Percentiles rank a stretch among this genome's conserved stretches.
These are phyloP conservation scores for Nemania sp. DNA, from an alignment of 2,329 filamentous ascomycete species.

Conservation along the genomic window DNA sequence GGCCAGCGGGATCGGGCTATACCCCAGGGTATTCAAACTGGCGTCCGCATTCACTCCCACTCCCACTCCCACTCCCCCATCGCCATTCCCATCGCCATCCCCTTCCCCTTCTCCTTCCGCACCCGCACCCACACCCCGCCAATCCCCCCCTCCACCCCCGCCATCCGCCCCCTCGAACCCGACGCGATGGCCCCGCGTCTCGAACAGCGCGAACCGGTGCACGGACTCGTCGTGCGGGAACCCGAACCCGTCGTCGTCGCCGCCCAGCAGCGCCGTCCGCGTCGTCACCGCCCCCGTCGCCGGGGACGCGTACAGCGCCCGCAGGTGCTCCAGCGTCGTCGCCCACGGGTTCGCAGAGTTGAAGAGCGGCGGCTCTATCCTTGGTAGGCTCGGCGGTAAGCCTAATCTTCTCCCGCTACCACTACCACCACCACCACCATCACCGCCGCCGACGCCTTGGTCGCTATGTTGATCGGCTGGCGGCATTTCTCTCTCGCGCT, in stretches of 20 bases:
- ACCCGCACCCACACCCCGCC: not conserved
- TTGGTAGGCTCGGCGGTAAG: constrained; percentile 56
- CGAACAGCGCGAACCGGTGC: constrained; percentile 72
- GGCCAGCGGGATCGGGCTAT: constrained; percentile 66
- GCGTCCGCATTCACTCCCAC: constrained; percentile 38
- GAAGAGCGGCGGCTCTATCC: constrained; percentile 67
- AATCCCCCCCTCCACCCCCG: too few relatives aligned
- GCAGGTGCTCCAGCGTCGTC: constrained; percentile 65
- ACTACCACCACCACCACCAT: not conserved
- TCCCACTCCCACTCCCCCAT: too few relatives aligned
- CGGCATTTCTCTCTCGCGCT: not conserved
- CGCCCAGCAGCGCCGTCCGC: constrained; percentile 65
- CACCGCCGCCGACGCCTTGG: not conserved
- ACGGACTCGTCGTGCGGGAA: constrained; percentile 64
- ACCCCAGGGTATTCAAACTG: constrained; percentile 73
- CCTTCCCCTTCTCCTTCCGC: too few relatives aligned
- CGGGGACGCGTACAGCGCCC: constrained; percentile 61
- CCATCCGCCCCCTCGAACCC: not conserved
- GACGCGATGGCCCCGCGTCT: constrained; percentile 43
- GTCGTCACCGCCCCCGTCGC: constrained; percentile 76
- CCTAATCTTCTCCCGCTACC: not conserved
- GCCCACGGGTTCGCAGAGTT: constrained; percentile 81
- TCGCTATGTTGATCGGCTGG: not conserved
- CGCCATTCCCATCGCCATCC: constrained; percentile 21
- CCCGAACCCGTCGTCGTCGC: too few relatives aligned